Conservation (phyloP, 2,329 filamentous ascomycete species). For the Aciculosporium take region DNA sequence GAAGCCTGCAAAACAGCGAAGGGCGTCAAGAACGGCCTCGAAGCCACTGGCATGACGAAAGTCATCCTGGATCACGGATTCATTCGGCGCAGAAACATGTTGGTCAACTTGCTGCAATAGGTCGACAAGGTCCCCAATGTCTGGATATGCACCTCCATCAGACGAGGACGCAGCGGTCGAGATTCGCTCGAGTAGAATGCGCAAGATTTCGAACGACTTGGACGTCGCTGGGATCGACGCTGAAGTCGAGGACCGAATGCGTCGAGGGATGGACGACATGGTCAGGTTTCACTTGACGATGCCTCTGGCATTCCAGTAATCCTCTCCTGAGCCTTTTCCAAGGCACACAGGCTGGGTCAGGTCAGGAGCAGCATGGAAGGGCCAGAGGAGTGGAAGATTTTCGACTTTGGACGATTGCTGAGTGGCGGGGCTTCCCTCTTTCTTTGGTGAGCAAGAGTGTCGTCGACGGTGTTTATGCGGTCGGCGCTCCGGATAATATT, state of each 20-base stretch:
- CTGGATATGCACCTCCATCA: slow-evolving; percentile 30
- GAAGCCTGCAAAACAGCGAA: slow-evolving; percentile 59
- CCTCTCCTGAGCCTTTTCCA: slow-evolving; percentile 20
- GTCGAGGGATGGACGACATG: slow-evolving; percentile 39
- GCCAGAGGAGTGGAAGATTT: slow-evolving; percentile 6
- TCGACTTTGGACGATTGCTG: background rate
- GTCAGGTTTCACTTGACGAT: slow-evolving; percentile 12
- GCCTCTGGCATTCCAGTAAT: slow-evolving; percentile 9
- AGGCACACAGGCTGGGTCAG: slow-evolving; percentile 21
- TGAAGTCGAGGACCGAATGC: slow-evolving; percentile 51
- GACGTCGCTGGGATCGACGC: slow-evolving; percentile 42
- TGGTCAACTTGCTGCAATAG: slow-evolving; percentile 53
- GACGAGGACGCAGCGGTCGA: slow-evolving; percentile 19
- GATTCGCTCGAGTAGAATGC: slow-evolving; percentile 36
- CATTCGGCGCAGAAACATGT: slow-evolving; percentile 34
- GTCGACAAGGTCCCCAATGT: slow-evolving; percentile 34
- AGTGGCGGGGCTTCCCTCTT: slow-evolving; percentile 1
- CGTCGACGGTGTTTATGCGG: slow-evolving; percentile 4
- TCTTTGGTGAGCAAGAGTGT: background rate
- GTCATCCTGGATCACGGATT: slow-evolving; percentile 52
- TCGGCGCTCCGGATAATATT: slow-evolving; percentile 4
- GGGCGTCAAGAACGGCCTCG: slow-evolving; percentile 52
- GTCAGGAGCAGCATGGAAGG: slow-evolving; percentile 21
- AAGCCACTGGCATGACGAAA: slow-evolving; percentile 75
- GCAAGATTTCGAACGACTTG: slow-evolving; percentile 46